Conservation (phyloP, 352 stramenopile genomes). For the Pythium monospermum region DNA sequence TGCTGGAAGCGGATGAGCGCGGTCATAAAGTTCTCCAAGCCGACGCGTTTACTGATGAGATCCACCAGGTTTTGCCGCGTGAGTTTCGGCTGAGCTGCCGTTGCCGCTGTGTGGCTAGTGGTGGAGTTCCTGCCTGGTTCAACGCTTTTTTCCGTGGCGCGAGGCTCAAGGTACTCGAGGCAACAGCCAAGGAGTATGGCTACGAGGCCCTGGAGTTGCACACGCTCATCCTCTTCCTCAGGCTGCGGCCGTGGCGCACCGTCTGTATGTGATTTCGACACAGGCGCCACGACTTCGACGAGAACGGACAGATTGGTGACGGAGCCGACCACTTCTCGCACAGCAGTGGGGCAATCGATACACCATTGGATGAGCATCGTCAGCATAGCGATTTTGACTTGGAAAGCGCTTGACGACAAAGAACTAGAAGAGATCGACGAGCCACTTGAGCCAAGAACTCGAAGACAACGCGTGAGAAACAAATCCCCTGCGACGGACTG, state of each 20-base stretch:
- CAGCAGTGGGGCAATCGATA: conserved; percentile 47
- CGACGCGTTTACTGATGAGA: conserved; percentile 60
- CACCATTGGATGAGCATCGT: conserved; percentile 59
- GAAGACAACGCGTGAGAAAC: conserved; percentile 60
- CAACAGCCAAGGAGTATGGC: conserved; percentile 54
- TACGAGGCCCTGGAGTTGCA: conserved; percentile 38
- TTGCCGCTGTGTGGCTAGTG: too few species aligned
- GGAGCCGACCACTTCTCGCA: conserved; percentile 49
- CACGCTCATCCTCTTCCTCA: conserved; percentile 19
- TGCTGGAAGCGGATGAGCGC: conserved; percentile 66
- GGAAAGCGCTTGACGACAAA: conserved; percentile 31
- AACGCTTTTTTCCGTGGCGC: background rate
- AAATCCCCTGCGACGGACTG: conserved; percentile 48
- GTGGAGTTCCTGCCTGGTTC: background rate
- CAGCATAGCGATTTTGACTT: conserved; percentile 45
- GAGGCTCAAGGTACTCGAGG: conserved; percentile 44
- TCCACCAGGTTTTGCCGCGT: conserved; percentile 60
- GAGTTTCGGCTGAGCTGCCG: conserved; percentile 4
- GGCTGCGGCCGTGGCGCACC: background rate
- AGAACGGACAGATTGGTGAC: conserved; percentile 55
- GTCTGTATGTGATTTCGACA: background rate
- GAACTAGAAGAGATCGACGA: conserved; percentile 2
- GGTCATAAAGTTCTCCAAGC: conserved; percentile 61
- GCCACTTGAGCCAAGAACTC: conserved; percentile 22
- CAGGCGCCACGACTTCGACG: conserved; percentile 20